These are phyloP conservation scores for Calonectria naviculata DNA, from an alignment of 2,329 filamentous ascomycete species.

Conservation along the genomic window DNA sequence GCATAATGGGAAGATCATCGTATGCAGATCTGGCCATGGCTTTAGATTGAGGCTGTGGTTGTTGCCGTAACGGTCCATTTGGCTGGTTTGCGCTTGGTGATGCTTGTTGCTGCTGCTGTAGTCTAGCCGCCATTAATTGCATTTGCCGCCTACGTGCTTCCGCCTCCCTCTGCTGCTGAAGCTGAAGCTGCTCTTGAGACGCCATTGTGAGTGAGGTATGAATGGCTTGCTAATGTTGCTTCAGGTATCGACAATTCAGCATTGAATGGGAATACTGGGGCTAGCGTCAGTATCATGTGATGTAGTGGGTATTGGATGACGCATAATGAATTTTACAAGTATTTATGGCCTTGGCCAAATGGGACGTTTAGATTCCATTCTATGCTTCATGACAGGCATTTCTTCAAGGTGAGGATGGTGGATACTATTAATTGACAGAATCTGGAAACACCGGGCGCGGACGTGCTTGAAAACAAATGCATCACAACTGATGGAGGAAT, in stretches of 20 bases:
- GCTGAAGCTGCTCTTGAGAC: not conserved
- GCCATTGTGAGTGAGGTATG: not conserved
- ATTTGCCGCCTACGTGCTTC: not conserved
- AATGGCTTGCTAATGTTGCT: not conserved
- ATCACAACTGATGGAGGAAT: no score
- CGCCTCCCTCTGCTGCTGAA: not conserved
- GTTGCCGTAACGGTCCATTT: not conserved
- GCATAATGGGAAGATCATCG: constrained; percentile 23
- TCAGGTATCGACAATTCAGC: not conserved
- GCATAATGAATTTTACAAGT: no score
- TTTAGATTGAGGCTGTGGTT: not conserved
- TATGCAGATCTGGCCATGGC: not conserved
- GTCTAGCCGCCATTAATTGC: not conserved
- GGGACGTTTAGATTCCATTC: no score
- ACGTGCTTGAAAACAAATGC: no score
- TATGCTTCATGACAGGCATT: no score
- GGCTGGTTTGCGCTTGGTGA: not conserved
- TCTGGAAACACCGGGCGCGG: no score
- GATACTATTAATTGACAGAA: no score
- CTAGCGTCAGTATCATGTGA: not conserved
- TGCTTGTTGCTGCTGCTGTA: not conserved
- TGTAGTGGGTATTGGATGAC: not conserved
- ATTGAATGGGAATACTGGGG: not conserved
- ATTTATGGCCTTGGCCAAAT: no score
- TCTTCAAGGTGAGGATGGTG: no score